Base-by-base conservation (phyloP, 2,329 filamentous ascomycete genomes). In the Microsporum ferrugineum region DNA sequence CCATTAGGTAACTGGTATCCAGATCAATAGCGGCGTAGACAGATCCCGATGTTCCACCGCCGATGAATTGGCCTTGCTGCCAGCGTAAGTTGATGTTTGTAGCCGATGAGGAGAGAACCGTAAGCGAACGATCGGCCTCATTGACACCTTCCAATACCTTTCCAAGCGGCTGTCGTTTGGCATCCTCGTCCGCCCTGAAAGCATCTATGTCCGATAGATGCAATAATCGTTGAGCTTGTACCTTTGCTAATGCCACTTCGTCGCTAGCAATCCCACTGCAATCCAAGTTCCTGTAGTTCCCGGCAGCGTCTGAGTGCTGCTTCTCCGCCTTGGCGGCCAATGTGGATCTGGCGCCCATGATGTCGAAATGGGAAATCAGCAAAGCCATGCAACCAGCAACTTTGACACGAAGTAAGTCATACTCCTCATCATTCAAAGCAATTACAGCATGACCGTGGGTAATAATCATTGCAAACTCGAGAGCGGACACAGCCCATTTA, bases 51-150 rank as follows among this genome's bases (percentile, higher is more conserved):
- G 92, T 96, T 66, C 94, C 94, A 59, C 94, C 92, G 58, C 94
- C 94, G 49, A 99, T 90, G 71, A 95, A 99, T 68, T 95, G 90
- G n/a, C 94, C 94, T 78, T 96, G 94, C 73, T 97, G 94, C 94
- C 94, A 99, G 65, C 94, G 87, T 76, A 97, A 84, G 51, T 89
- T 95, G 62, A 97, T 88, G 71, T 97, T 97, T 27, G 91, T 96
- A 12, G 92, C 90, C 45, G 90, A 95, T 0, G 92, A 94, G 1
- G 91, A 96, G 17, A 99, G 83, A 70, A 91, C 95, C 0, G 92
- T 95, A 45, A 99, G 82, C 33, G 92, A 96, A 59, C 92, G 88
- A 73, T 99, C 94, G 10, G 95, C 91, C 75, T 97, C 94, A 72
- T 95, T 97, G 60, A 88, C 92, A 63, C 91, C 91, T 76, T 99